Percentiles rank a stretch among this genome's conserved stretches.
Evolutionary conservation across 371 early-diverging fungal species (phyloP).

Genomic region (Actinomucor elegans): DNA sequence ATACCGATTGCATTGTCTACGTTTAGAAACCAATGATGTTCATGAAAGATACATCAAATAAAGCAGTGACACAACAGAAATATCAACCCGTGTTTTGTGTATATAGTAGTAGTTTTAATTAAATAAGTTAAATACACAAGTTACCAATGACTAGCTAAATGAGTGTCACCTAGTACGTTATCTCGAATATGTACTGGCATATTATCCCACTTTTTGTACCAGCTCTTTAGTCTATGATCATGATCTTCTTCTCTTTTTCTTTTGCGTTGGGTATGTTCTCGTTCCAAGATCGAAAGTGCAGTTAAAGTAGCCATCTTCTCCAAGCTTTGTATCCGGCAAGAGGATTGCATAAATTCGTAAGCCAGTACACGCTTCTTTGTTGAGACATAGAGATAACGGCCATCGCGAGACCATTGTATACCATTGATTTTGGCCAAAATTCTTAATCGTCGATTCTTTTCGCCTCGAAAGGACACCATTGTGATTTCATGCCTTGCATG

Average conservation of each 20-base stretch:
- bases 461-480: conserved; percentile 61
- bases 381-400: conserved; percentile 52
- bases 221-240: conserved; percentile 5
- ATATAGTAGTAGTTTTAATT: no score
- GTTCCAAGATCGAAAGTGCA: conserved; percentile 8
- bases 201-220: conserved; percentile 24
- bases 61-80: no score
- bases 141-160: conserved; percentile 43
- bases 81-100: no score
- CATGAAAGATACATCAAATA: no score
- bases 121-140: no score
- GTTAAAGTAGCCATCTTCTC: conserved; percentile 11
- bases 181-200: conserved; percentile 33
- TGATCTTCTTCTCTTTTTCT: conserved; percentile 1
- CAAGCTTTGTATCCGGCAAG: conserved; percentile 6
- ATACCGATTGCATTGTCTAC: no score
- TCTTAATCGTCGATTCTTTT: conserved; percentile 44
- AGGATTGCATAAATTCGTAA: conserved; percentile 38
- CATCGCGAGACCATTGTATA: conserved; percentile 57
- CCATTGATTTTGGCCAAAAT: conserved; percentile 63
- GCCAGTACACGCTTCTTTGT: conserved; percentile 59
- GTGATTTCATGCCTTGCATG: conserved; percentile 51
- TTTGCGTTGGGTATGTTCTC: background rate
- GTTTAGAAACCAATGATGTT: no score
- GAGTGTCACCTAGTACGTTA: conserved; percentile 15